Percentiles rank a stretch among this genome's conserved stretches.
Evolutionary conservation across 2,329 filamentous ascomycete genomes (phyloP).

Genomic region (Metarhizium robertsii): DNA sequence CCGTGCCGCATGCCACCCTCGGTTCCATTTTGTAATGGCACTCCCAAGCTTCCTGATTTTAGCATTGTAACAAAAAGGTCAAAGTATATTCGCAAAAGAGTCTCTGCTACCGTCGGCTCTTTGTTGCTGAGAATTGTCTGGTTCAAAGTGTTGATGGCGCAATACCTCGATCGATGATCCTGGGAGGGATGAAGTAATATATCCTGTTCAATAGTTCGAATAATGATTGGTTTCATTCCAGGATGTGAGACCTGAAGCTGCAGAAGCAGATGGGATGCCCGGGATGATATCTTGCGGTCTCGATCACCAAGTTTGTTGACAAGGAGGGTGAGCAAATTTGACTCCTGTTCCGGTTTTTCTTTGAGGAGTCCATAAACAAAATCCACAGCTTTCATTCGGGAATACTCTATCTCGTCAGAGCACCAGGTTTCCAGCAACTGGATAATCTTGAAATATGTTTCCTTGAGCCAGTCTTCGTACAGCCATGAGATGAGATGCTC

Average conservation of each 20-base stretch:
- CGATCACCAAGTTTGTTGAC: slow-evolving; percentile 97
- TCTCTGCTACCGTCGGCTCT: slow-evolving; percentile 71
- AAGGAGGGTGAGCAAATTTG: slow-evolving; percentile 79
- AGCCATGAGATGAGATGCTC: slow-evolving; percentile 79
- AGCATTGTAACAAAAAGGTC: slow-evolving; percentile 75
- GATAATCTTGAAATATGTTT: slow-evolving; percentile 84
- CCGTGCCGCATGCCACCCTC: slow-evolving; percentile 12
- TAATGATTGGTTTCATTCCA: slow-evolving; percentile 84
- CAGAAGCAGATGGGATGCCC: slow-evolving; percentile 85
- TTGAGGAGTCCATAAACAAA: slow-evolving; percentile 87
- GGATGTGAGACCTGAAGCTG: slow-evolving; percentile 85
- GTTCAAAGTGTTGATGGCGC: slow-evolving; percentile 92
- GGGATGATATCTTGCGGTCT: slow-evolving; percentile 89
- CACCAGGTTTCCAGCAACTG: slow-evolving; percentile 90
- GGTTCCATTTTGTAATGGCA: slow-evolving; percentile 36
- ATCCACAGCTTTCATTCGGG: slow-evolving; percentile 76
- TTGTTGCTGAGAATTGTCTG: slow-evolving; percentile 86
- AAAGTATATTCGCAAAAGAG: slow-evolving; percentile 86
- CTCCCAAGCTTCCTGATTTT: slow-evolving; percentile 43
- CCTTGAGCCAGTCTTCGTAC: slow-evolving; percentile 93
- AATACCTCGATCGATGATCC: slow-evolving; percentile 83
- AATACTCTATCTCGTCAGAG: slow-evolving; percentile 90
- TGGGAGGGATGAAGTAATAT: slow-evolving; percentile 81
- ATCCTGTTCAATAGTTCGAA: slow-evolving; percentile 78
- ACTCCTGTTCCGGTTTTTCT: slow-evolving; percentile 95